Base-by-base conservation (phyloP, 2,329 filamentous ascomycete species). In the Nannizzia gypsea region DNA sequence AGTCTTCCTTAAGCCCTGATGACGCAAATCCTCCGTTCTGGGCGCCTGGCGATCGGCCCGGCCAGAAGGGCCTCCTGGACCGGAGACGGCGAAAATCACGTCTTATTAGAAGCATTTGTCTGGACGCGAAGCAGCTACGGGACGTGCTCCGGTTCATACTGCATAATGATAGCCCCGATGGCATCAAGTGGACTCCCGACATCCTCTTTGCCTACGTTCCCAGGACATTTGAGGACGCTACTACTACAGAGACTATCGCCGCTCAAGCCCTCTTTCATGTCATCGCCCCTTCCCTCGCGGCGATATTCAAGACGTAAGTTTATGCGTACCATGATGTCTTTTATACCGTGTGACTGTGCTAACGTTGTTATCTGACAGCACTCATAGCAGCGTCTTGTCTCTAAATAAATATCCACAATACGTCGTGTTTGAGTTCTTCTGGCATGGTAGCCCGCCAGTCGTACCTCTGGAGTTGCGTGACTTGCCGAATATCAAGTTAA, bases 1-100 rank as follows among this genome's bases (percentile, higher is more conserved):
- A 20, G 6, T n/a, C 6, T 42, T 20, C 38, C 1, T 42, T n/a
- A 6, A 17, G 38, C n/a, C n/a, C 38, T 42, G 38, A n/a, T 42
- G 38, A 20, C n/a, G 38, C 56, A 40, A 60, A 54, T 48, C 59
- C 48, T 62, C 59, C 48, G n/a, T 59, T 56, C 38, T 44, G 50
- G 59, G 56, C 57, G 11, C 28, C 24, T 34, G 26, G n/a, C 28
- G 40, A 50, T 54, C 40, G 57, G 31, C 11, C 42, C 20, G 40
- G 57, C n/a, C 9, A 48, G 8, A 59, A 36, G 26, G 40, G 44
- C 13, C 11, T 26, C n/a, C 6, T 59, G 8, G 42, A 52, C 42
- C 57, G 17, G n/a, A 22, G 28, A n/a, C 20, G 52, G 42, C 15
- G 46, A 17, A 50, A 59, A 26, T 15, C 9, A 15, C 20, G 56